These are phyloP conservation scores for Blumeria graminis DNA, from an alignment of 2,329 filamentous ascomycete species.

Conservation along the genomic window DNA sequence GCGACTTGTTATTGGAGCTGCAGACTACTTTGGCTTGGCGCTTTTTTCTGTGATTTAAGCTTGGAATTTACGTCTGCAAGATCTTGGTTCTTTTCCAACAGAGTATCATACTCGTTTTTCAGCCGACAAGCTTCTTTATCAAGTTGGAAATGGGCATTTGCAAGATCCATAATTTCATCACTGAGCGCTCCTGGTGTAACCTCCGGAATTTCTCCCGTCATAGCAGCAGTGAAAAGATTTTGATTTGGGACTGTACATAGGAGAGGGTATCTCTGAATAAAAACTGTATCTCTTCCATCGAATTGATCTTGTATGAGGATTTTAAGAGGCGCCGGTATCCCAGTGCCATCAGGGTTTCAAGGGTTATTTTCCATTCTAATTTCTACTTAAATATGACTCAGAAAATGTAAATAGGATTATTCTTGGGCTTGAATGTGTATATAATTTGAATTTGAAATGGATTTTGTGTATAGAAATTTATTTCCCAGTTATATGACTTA, in stretches of 20 bases:
- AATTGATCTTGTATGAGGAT: not conserved
- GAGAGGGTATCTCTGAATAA: not conserved
- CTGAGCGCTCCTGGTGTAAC: not conserved
- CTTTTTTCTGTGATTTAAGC: not conserved
- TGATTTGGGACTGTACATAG: too few relatives aligned
- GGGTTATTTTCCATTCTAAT: not conserved
- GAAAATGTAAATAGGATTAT: too few relatives aligned
- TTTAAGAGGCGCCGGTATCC: not conserved
- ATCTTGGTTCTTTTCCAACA: not conserved
- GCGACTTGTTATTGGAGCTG: not conserved
- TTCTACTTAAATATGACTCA: too few relatives aligned
- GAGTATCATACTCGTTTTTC: not conserved
- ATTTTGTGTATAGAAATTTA: not conserved
- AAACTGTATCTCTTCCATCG: not conserved
- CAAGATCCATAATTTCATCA: not conserved
- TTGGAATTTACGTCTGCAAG: not conserved
- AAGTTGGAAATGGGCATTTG: not conserved
- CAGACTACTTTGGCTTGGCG: not conserved
- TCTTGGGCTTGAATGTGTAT: not conserved
- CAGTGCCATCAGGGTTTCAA: not conserved
- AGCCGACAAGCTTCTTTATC: not conserved
- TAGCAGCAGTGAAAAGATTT: not conserved
- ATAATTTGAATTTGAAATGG: not conserved
- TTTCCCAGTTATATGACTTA: not conserved
- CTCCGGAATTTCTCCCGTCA: not conserved